Evolutionary conservation across 768 basidiomycete species (phyloP), one percentile per base, ranked within the genome.

Genomic region (Tubosaeta brunneosetosa): DNA sequence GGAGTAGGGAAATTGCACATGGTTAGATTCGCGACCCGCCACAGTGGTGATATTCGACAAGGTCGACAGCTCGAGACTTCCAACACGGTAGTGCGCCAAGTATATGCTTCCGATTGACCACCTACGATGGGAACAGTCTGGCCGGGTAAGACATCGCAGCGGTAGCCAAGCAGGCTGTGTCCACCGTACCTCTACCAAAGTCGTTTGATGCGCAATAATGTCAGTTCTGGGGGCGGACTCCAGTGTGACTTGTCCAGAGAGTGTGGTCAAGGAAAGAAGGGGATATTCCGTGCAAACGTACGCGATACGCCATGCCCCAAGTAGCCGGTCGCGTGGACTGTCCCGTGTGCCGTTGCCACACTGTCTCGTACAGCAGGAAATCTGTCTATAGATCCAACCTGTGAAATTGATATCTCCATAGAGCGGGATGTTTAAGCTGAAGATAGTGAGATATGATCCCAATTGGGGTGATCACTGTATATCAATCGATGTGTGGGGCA

Each of bases 221-320:
- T 89, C 82, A 16, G 82, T 86, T 51, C 86, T 86, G 36, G 10
- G 14, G 10, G 9, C 13, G 2, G n/a, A 25, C 6, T 22, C 22
- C 29, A 9, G 9, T 9, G 29, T 29, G 6, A 29, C 29, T 29
- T 9, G 9, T 22, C 22, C 22, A 22, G 22, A 22, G 22, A 29
- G 9, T 9, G 29, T 9, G 29, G 29, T 29, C 29, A 29, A 29
- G 29, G 29, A 29, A 29, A 29, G 9, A n/a, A 29, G 26, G 16
- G 27, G 7, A 27, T 26, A 17, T 44, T 29, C 43, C 43, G 29
- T 44, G 14, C 81, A 65, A 78, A 89, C 0, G 85, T 80, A 6
- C 86, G 80, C 6, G 88, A 81, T 86, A 91, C 91, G 0, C 89
- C 90, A 56, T 91, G 89, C 1, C 89, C 89, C 0, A 80, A 75